Evolutionary conservation across 345 rosid genomes (phyloP), one percentile per base, ranked within the genome.

Genomic region (Jatropha curcas): DNA sequence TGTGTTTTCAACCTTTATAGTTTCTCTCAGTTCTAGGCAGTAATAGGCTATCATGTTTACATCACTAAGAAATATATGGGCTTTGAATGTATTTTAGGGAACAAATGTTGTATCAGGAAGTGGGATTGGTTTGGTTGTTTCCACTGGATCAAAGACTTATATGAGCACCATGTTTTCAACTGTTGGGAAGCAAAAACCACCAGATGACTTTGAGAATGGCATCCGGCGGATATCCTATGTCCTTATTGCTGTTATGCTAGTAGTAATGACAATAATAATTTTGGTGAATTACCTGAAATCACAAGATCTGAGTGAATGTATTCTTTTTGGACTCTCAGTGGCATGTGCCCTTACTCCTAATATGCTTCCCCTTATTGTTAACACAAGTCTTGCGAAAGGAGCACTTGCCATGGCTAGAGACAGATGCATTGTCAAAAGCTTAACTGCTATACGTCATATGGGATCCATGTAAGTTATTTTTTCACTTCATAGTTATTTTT

Each of bases 361-460:
- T 71, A 89, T 89, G 92, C 91, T 89, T 79, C 94, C 92, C 58
- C 88, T 89, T 45, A 82, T 89, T 43, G 88, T 83, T 33, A 86
- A 87, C 80, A 86, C 90, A 41, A 84, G 92, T 63, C 94, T 89
- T 39, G 94, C 92, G 1, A 87, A 87, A 81, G 94, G 94, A 64
- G 92, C 94, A 48, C 84, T 89, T 39, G 88, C 88, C 34, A 89
- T 89, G 94, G 94, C 94, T n/a, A 81, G 76, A 74, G 94, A 89
- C 68, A 82, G 92, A 78, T 87, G 94, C 12, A 78, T 89, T 8
- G 89, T 89, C 79, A 89, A 87, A 77, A 89, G 94, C 78, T 76
- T 86, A 67, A 78, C 81, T 11, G 86, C 89, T 57, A 84, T 89
- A 34, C 82, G 92, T 57, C 82, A 84, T 51, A 87, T 89, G 94